Evolutionary conservation across 352 stramenopile species (phyloP).

Genomic region (Discostella stelligera): DNA sequence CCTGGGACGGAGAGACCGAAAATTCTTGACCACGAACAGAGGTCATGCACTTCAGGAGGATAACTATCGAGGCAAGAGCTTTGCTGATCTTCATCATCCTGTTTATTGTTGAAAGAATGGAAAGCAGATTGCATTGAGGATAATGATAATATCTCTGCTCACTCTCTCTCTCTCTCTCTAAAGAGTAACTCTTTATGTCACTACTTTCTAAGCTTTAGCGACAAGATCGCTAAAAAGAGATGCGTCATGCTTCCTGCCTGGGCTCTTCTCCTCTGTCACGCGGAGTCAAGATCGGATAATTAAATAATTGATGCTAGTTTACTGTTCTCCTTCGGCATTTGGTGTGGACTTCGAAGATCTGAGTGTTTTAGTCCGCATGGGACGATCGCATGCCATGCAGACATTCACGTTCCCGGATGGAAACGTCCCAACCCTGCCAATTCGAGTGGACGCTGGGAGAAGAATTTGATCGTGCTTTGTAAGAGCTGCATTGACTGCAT

Average conservation of each 20-base stretch:
- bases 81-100: background rate
- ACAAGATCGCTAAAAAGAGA: background rate
- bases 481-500: conserved; percentile 53
- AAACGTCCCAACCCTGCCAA: conserved; percentile 28
- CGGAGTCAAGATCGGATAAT: too few relatives aligned
- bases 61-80: background rate
- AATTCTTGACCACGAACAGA: conserved; percentile 2
- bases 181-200: background rate
- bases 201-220: too few relatives aligned
- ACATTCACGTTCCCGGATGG: conserved; percentile 40
- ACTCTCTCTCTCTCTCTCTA: too few relatives aligned
- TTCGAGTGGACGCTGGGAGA: conserved; percentile 29
- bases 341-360: background rate
- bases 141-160: too few relatives aligned
- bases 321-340: background rate
- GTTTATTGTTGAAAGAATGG: background rate
- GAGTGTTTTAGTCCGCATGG: conserved; percentile 32
- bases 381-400: conserved; percentile 54
- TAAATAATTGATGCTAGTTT: too few relatives aligned
- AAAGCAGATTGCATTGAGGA: too few relatives aligned
- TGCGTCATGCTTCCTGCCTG: too few relatives aligned
- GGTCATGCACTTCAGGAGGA: background rate
- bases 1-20: background rate
- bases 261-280: too few relatives aligned
- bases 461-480: conserved; percentile 62